Conservation (phyloP, 768 basidiomycete genomes). For the Lyophyllum shimeji region DNA sequence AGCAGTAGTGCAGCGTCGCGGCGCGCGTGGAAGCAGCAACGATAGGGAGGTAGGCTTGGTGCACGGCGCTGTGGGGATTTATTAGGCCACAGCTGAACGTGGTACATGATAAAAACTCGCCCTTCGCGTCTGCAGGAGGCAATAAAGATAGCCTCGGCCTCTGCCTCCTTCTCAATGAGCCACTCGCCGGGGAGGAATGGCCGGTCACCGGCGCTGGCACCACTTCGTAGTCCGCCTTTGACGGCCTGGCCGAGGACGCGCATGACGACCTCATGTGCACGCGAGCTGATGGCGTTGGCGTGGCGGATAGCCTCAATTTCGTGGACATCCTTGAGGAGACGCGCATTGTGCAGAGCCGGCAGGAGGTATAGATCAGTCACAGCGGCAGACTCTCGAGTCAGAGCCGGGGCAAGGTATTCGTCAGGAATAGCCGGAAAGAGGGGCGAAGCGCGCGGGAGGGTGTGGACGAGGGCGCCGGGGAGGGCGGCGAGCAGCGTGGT, state of each 20-base stretch:
- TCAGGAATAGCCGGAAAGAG: constrained; percentile 53
- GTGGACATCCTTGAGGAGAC: constrained; percentile 71
- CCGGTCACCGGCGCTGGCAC: constrained; percentile 35
- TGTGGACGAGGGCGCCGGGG: constrained; percentile 64
- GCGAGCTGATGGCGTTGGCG: constrained; percentile 84
- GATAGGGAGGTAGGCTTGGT: constrained; percentile 92
- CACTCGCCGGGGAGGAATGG: constrained; percentile 76
- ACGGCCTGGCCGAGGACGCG: constrained; percentile 79
- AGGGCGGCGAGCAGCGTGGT: constrained; percentile 44
- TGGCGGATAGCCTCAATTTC: constrained; percentile 77
- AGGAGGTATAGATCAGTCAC: constrained; percentile 68
- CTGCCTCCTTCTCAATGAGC: constrained; percentile 89
- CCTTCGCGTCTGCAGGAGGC: constrained; percentile 88
- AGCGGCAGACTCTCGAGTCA: constrained; percentile 30
- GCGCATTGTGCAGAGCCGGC: constrained; percentile 74
- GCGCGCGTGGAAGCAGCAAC: constrained; percentile 86
- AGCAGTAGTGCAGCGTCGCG: constrained; percentile 92
- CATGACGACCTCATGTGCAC: constrained; percentile 93
- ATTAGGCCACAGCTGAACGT: neutral
- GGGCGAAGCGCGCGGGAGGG: constrained; percentile 51
- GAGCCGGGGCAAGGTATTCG: constrained; percentile 37
- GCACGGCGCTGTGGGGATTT: constrained; percentile 55
- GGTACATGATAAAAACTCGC: constrained; percentile 40
- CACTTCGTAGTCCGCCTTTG: constrained; percentile 45
- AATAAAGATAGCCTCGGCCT: constrained; percentile 93